A percentile compares a stretch with the other conserved stretches of the same genome.
Evolutionary conservation across 371 early-diverging fungal genomes (phyloP).

Genomic region (Chytridiales sp.): DNA sequence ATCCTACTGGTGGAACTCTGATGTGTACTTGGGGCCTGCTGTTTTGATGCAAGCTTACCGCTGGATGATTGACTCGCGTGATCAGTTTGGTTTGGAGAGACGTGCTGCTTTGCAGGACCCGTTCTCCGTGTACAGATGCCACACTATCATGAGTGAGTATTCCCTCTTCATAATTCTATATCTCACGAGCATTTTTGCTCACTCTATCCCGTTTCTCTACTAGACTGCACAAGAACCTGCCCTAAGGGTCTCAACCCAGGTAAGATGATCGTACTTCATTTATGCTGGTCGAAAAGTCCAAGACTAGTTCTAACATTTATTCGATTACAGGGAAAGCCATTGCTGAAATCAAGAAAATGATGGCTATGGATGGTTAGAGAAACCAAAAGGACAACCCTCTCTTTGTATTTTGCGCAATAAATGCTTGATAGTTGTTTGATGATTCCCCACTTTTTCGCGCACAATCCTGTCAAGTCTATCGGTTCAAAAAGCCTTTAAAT

Average conservation of each 20-base stretch:
- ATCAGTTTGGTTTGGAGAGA: conserved; percentile 87
- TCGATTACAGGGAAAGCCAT: too few species aligned
- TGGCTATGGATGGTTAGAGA: conserved; percentile 70
- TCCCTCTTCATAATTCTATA: not conserved
- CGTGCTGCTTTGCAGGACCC: conserved; percentile 88
- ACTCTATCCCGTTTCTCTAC: not conserved
- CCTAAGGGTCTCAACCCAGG: conserved; percentile 95
- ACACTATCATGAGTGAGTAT: conserved; percentile 90
- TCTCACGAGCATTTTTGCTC: not conserved
- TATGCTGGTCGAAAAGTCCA: not conserved
- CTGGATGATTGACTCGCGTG: conserved; percentile 97
- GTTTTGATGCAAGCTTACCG: conserved; percentile 96
- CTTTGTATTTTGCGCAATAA: too few species aligned
- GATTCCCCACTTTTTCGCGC: too few species aligned
- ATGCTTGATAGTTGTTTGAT: too few species aligned
- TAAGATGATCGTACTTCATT: not conserved
- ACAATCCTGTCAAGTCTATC: too few species aligned
- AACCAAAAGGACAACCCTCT: too few species aligned
- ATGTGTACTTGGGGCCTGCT: conserved; percentile 92
- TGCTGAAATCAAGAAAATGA: conserved; percentile 90
- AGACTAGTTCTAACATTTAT: conserved; percentile 37
- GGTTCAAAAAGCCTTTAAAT: too few species aligned
- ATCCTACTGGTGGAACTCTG: conserved; percentile 95
- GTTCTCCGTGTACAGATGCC: conserved; percentile 96
- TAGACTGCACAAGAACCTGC: conserved; percentile 90